Conservation (phyloP, 2,329 filamentous ascomycete species). For the Fusarium duplospermum region DNA sequence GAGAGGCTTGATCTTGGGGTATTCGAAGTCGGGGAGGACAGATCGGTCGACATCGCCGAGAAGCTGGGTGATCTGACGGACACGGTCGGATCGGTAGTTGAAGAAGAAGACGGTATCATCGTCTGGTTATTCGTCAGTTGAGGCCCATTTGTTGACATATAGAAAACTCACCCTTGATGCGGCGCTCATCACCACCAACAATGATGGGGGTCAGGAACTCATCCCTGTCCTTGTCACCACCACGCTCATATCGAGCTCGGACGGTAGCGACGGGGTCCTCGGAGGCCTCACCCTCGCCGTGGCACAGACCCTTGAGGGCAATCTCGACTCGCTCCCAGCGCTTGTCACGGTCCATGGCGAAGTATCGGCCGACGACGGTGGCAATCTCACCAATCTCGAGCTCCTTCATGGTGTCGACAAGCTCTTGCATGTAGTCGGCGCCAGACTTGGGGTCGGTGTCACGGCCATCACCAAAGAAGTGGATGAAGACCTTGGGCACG, state of each 20-base stretch:
- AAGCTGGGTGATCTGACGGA: constrained; percentile 94
- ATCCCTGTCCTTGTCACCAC: constrained; percentile 77
- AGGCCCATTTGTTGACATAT: neutral
- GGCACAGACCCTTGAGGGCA: constrained; percentile 86
- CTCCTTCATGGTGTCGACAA: constrained; percentile 84
- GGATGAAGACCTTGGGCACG: constrained; percentile 93
- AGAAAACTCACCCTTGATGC: constrained; percentile 77
- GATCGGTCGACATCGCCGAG: constrained; percentile 93
- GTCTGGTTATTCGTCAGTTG: constrained; percentile 63
- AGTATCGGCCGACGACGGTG: constrained; percentile 95
- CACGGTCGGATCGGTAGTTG: constrained; percentile 99
- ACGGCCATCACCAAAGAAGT: constrained; percentile 98
- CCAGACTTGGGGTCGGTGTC: constrained; percentile 98
- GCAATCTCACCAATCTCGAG: constrained; percentile 88
- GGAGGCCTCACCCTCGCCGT: constrained; percentile 87
- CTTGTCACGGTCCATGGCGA: constrained; percentile 99
- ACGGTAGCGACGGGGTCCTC: constrained; percentile 88
- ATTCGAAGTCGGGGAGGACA: constrained; percentile 89
- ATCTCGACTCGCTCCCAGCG: constrained; percentile 95
- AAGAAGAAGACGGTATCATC: constrained; percentile 98
- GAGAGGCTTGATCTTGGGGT: constrained; percentile 85
- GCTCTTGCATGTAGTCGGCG: constrained; percentile 85
- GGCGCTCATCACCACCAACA: constrained; percentile 84
- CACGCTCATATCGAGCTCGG: constrained; percentile 86
- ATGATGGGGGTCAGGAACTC: constrained; percentile 99